A percentile compares a stretch with the other conserved stretches of the same genome.
Evolutionary conservation across 1,139 yeast genomes (phyloP).

Genomic region (Pichia sp.): DNA sequence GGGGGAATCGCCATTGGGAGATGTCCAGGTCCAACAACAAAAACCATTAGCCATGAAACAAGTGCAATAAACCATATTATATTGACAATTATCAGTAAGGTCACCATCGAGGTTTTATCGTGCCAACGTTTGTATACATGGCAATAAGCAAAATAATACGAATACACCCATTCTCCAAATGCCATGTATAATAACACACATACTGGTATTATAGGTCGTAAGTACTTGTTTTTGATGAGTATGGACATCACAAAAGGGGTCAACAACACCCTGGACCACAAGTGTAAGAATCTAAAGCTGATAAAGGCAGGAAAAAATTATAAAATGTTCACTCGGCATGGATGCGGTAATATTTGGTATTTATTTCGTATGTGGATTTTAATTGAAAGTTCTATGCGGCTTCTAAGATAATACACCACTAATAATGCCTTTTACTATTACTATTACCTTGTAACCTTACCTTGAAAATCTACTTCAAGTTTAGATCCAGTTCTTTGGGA

Average conservation of each 20-base stretch:
- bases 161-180: slow-evolving; percentile 24
- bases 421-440: too few species aligned
- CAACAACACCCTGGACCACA: neutral
- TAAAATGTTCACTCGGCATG: too few species aligned
- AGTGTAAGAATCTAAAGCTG: too few species aligned
- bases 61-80: slow-evolving; percentile 9
- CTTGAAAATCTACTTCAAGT: too few species aligned
- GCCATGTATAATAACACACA: slow-evolving; percentile 19
- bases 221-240: neutral
- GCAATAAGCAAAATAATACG: slow-evolving; percentile 26
- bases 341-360: too few species aligned
- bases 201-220: slow-evolving; percentile 13
- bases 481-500: too few species aligned
- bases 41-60: slow-evolving; percentile 19
- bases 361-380: too few species aligned
- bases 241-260: neutral
- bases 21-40: slow-evolving; percentile 24
- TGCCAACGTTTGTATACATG: slow-evolving; percentile 16
- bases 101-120: slow-evolving; percentile 22
- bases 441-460: too few species aligned
- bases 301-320: too few species aligned
- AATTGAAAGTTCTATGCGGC: too few species aligned
- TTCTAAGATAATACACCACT: too few species aligned
- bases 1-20: slow-evolving; percentile 22
- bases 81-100: slow-evolving; percentile 26